These are phyloP conservation scores for Acer saccharum DNA, from an alignment of 345 rosid species.

Conservation along the genomic window DNA sequence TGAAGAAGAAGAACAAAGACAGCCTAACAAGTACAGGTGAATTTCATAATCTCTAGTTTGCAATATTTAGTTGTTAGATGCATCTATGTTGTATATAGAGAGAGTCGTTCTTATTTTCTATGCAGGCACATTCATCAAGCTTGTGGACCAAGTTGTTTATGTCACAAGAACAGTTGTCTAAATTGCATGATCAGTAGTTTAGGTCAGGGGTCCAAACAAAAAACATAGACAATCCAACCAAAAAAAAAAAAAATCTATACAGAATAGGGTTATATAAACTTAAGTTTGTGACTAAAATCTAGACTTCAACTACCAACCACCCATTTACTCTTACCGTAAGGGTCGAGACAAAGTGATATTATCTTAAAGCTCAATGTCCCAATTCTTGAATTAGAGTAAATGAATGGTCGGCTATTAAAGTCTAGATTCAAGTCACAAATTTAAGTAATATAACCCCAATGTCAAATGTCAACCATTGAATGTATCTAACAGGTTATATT, in stretches of 20 bases:
- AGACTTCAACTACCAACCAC: neutral
- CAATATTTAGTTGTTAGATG: neutral
- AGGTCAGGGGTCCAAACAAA: neutral
- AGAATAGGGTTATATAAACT: neutral
- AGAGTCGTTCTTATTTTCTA: neutral
- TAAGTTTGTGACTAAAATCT: neutral
- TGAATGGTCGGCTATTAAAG: neutral
- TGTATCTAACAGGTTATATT: neutral
- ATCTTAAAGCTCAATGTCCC: neutral
- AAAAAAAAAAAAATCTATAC: too few species aligned
- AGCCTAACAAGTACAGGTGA: neutral
- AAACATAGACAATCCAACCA: neutral
- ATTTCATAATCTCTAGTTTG: neutral
- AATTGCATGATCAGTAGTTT: neutral
- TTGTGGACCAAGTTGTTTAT: neutral
- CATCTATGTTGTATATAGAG: neutral
- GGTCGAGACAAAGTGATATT: neutral
- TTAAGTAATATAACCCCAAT: neutral
- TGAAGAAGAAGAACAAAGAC: neutral
- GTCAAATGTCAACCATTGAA: neutral
- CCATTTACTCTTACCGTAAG: neutral
- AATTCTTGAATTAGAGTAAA: neutral
- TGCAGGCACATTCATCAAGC: neutral
- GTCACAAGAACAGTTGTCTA: neutral
- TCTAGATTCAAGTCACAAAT: neutral